A percentile compares a stretch with the other conserved stretches of the same genome.
Conservation (phyloP, 2,329 filamentous ascomycete species). For the Beauveria pseudobassiana region DNA sequence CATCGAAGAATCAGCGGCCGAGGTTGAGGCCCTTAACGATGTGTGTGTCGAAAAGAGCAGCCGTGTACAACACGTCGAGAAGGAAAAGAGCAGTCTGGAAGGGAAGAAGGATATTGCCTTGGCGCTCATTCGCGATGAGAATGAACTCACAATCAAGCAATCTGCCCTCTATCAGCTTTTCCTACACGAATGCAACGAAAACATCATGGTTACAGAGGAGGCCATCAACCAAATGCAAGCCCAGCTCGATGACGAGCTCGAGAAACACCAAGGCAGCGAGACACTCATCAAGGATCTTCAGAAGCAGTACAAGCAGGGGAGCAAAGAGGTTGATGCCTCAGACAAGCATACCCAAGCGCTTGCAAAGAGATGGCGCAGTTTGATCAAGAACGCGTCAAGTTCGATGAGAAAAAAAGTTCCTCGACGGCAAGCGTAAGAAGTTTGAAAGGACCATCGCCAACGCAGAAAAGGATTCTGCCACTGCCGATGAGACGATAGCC, state of each 20-base stretch:
- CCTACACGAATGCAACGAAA: conserved; percentile 80
- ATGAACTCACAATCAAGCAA: conserved; percentile 83
- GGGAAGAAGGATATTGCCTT: conserved; percentile 96
- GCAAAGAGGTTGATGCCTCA: conserved; percentile 73
- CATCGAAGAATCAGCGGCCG: conserved; percentile 85
- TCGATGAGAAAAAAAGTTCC: conserved; percentile 96
- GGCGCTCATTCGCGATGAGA: conserved; percentile 83
- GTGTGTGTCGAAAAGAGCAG: conserved; percentile 91
- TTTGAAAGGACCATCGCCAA: conserved; percentile 79
- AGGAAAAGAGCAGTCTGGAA: conserved; percentile 86
- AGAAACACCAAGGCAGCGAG: conserved; percentile 86
- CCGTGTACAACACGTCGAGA: conserved; percentile 94
- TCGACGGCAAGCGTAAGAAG: conserved; percentile 87
- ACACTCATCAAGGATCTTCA: conserved; percentile 85
- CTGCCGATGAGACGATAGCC: conserved; percentile 70
- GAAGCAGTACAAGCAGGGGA: conserved; percentile 73
- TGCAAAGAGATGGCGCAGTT: conserved; percentile 80
- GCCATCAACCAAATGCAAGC: conserved; percentile 86
- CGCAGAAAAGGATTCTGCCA: conserved; percentile 64
- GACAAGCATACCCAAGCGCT: conserved; percentile 75
- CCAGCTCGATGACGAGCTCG: conserved; percentile 76
- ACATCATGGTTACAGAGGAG: conserved; percentile 80
- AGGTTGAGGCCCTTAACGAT: conserved; percentile 90
- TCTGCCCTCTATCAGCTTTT: conserved; percentile 90
- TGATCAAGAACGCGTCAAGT: conserved; percentile 94